A percentile compares a stretch with the other conserved stretches of the same genome.
phyloP scores from a whole-genome alignment of 192 early-diverging fungal genomes.

The Phlyctochytrium planicorne region DNA sequence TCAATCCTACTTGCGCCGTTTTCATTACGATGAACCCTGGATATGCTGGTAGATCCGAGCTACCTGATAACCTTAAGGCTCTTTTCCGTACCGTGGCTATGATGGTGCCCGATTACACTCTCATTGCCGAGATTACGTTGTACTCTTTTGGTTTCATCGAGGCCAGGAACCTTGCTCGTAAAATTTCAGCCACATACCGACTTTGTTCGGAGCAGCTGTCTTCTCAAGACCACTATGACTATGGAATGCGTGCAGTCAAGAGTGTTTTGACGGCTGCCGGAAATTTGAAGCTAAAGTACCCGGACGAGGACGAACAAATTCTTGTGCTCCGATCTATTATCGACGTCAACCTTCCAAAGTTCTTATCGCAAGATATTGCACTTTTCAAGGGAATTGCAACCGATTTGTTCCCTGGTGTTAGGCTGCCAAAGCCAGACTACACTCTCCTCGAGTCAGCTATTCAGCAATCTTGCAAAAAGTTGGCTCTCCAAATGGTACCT shows the following conservation, averaged over 20 bases:
- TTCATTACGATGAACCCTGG: conserved; percentile 73
- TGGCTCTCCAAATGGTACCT: conserved; percentile 53
- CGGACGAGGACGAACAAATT: conserved; percentile 62
- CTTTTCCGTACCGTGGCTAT: conserved; percentile 60
- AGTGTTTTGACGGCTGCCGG: conserved; percentile 60
- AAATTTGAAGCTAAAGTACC: conserved; percentile 61
- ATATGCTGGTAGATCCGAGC: conserved; percentile 49
- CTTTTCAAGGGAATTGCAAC: conserved; percentile 60
- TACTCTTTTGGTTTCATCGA: conserved; percentile 67
- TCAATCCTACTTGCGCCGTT: conserved; percentile 60
- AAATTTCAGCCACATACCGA: conserved; percentile 58
- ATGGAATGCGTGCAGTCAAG: conserved; percentile 66
- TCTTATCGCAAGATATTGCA: conserved; percentile 63
- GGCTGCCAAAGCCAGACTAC: conserved; percentile 61
- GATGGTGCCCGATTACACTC: conserved; percentile 66
- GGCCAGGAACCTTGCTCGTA: conserved; percentile 56
- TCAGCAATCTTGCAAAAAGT: conserved; percentile 43
- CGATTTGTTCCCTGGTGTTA: conserved; percentile 61
- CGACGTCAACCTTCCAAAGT: conserved; percentile 65
- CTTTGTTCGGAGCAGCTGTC: conserved; percentile 65
- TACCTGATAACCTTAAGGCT: conserved; percentile 57
- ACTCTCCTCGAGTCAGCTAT: conserved; percentile 48
- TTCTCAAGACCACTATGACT: conserved; percentile 66
- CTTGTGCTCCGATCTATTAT: conserved; percentile 59
- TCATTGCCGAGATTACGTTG: conserved; percentile 65